Conservation (phyloP, 441 rosid species). For the Breynia disticha region DNA sequence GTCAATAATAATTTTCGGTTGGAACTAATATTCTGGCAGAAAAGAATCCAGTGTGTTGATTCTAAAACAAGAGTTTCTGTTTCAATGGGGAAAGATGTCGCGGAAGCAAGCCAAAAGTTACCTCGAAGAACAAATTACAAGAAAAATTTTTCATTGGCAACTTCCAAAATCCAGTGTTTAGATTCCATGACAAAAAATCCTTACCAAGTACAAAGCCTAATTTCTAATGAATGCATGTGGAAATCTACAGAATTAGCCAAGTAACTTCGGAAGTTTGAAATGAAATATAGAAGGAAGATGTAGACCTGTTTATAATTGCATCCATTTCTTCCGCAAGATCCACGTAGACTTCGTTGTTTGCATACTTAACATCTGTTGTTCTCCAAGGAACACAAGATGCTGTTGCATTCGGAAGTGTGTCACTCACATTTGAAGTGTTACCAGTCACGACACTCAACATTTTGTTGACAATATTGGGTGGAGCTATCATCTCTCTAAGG, state of each 20-base stretch:
- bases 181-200: too few species aligned
- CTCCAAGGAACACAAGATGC: conserved; percentile 95
- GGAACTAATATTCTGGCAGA: too few species aligned
- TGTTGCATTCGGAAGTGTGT: conserved; percentile 78
- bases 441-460: conserved; percentile 93
- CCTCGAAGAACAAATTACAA: neutral
- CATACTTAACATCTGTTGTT: conserved; percentile 70
- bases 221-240: neutral
- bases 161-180: neutral
- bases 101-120: neutral
- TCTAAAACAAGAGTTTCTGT: neutral
- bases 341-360: conserved; percentile 80
- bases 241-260: neutral
- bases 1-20: neutral
- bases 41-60: neutral
- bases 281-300: neutral
- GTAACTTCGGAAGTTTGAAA: neutral
- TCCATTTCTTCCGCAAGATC: conserved; percentile 97
- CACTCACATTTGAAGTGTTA: conserved; percentile 69
- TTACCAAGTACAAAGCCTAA: too few species aligned
- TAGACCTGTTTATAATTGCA: conserved; percentile 68
- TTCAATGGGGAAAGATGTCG: neutral
- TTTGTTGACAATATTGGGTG: conserved; percentile 83
- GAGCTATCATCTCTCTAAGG: conserved; percentile 91
- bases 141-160: neutral